A percentile compares a stretch with the other conserved stretches of the same genome.
Evolutionary conservation across 495 filamentous ascomycete genomes (phyloP).

Genomic region (Bathelium albidoporum): DNA sequence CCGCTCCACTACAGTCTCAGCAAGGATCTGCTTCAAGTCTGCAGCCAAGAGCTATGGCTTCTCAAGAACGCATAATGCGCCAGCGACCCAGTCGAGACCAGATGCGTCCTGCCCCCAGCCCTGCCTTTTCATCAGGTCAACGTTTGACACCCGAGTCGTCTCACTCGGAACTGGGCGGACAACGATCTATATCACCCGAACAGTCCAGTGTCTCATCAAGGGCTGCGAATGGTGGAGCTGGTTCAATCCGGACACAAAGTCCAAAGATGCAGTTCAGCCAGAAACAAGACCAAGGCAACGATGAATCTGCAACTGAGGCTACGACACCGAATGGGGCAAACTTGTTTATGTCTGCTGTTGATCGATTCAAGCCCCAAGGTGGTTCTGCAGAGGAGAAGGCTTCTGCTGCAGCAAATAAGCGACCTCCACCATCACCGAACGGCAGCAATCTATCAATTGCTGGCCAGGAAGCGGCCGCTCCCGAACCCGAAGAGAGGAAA

Average conservation of each 20-base stretch:
- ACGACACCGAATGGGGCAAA: neutral
- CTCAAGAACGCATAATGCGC: conserved; percentile 20
- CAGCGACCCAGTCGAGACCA: conserved; percentile 21
- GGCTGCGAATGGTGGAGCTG: conserved; percentile 5
- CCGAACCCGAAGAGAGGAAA: conserved; percentile 9
- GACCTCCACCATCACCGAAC: neutral
- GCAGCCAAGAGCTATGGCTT: conserved; percentile 17
- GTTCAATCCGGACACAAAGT: conserved; percentile 6
- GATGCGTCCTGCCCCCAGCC: conserved; percentile 14
- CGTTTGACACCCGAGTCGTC: conserved; percentile 25
- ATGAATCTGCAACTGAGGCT: neutral
- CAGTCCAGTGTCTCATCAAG: conserved; percentile 15
- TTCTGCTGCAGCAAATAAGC: neutral
- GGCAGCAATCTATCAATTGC: neutral
- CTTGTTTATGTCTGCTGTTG: conserved; percentile 1
- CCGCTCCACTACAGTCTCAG: neutral
- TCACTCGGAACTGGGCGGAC: conserved; percentile 16
- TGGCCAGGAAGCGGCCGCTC: neutral
- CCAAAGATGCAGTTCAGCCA: conserved; percentile 11
- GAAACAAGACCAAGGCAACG: neutral
- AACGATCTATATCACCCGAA: conserved; percentile 21
- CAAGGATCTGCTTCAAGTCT: neutral
- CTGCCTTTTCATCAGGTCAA: conserved; percentile 9
- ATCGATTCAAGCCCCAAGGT: neutral
- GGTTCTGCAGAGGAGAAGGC: neutral